Percentiles rank a stretch among this genome's conserved stretches.
These are phyloP conservation scores for Trypanosoma cruzi DNA, from an alignment of 208 protist genomes.

Conservation along the genomic window DNA sequence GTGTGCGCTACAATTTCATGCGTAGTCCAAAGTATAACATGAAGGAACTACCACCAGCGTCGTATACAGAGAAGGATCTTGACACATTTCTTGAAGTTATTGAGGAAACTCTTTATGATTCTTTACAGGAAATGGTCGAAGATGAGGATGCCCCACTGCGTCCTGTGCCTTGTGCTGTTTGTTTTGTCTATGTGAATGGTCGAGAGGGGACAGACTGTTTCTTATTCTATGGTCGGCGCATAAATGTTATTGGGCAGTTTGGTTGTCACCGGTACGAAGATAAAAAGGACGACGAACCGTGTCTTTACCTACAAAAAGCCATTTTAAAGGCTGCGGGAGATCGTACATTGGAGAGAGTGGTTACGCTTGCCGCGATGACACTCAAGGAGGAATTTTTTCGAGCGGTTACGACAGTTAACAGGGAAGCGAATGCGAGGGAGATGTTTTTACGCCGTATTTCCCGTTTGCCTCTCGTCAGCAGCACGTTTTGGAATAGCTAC, in stretches of 20 bases:
- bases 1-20: conserved; percentile 69
- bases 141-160: conserved; percentile 39
- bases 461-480: conserved; percentile 32
- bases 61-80: conserved; percentile 51
- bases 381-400: conserved; percentile 53
- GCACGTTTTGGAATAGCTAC: conserved; percentile 69
- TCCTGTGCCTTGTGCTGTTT: conserved; percentile 59
- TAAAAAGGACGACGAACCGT: conserved; percentile 36
- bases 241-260: conserved; percentile 81
- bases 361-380: conserved; percentile 49
- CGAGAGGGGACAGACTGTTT: conserved; percentile 68
- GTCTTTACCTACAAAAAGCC: conserved; percentile 52
- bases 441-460: conserved; percentile 41
- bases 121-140: conserved; percentile 38
- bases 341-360: conserved; percentile 66
- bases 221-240: conserved; percentile 47
- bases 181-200: conserved; percentile 67
- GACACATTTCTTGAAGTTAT: conserved; percentile 48
- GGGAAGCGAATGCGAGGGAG: conserved; percentile 22
- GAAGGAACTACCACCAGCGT: conserved; percentile 44
- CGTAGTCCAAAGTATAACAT: conserved; percentile 39
- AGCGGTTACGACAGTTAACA: conserved; percentile 29
- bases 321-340: conserved; percentile 78
- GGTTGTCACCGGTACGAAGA: conserved; percentile 47
- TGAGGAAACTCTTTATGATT: conserved; percentile 54